Conservation (phyloP, 176 grass and related monocot genomes). For the Triticum aestivum region IWGSC_CS_RefSeq_v2.1 NC_057795.1:43754785-43755284, state of each 20-base stretch:
- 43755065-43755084: too few species aligned
- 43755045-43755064: too few species aligned
- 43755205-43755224: background rate
- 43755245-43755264: constrained; percentile 15
- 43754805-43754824: background rate
- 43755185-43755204: background rate
- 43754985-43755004: too few species aligned
- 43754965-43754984: too few species aligned
- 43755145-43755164: too few species aligned
- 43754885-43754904: background rate
- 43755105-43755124: too few species aligned
- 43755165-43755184: background rate
- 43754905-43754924: background rate
- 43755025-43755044: background rate
- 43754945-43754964: background rate
- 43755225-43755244: background rate
- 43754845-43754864: background rate
- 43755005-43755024: background rate
- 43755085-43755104: too few species aligned
- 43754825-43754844: background rate
- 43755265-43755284: background rate
- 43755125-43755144: too few species aligned
- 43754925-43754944: background rate
- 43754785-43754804: constrained; percentile 11
- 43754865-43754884: background rate